Evolutionary conservation across 768 basidiomycete genomes (phyloP), one percentile per base, ranked within the genome.

Genomic region (Coprinellus micaceus): DNA sequence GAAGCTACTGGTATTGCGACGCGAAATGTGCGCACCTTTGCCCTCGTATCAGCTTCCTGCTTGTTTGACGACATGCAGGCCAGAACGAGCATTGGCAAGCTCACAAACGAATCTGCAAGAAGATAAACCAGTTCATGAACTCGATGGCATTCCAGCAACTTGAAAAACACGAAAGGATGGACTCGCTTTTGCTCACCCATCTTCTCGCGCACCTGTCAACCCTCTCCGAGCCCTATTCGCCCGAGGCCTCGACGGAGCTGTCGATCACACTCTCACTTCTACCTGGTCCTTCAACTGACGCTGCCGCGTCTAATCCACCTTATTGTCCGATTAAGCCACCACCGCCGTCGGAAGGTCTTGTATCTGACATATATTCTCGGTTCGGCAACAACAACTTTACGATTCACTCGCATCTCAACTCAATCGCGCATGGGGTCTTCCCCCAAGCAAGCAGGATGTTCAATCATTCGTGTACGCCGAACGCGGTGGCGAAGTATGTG

Each of bases 301-400:
- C 17, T 22, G 30, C 25, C n/a, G 22, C 48, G 10, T 33, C 33
- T 33, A n/a, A n/a, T n/a, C 53, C 57, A n/a, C 52, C 41, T 13
- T 24, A 49, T 7, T 49, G 54, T 19, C 45, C 53, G 17, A 40
- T 66, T 44, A 63, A 65, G 28, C 63, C 70, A 5, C 58, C 66
- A 13, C 80, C 80, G 24, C 66, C 74, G 6, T 53, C 66, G 12
- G 63, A 63, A 6, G 63, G 64, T 3, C 64, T 74, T 1, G 53
- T 69, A 28, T 50, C 63, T 2, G 68, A 68, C 0, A 53, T 88
- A 1, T 84, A 82, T 64, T 62, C 74, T 4, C 82, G 88, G 44
- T 91, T 88, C 60, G 82, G 82, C 40, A 92, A 90, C 72, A 93
- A 92, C 68, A 91, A 93, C 63, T 92, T 91, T 67, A 77, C 83